These are phyloP conservation scores for Polytrichum commune DNA, from an alignment of 225 moss, liverwort and hornwort species.

Conservation along the genomic window DNA sequence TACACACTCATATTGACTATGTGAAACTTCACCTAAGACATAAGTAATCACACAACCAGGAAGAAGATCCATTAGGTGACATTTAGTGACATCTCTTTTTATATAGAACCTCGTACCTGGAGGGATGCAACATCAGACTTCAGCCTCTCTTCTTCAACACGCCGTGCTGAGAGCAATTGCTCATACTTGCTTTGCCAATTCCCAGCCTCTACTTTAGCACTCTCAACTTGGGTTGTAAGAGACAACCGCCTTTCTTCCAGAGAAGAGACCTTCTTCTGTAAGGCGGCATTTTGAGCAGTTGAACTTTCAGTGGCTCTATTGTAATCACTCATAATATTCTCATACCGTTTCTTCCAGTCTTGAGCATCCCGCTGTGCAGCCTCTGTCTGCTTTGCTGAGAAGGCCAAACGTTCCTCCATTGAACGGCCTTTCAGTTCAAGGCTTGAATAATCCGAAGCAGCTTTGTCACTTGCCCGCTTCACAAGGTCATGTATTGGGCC, in stretches of 20 bases:
- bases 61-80: too few species aligned
- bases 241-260: conserved; percentile 54
- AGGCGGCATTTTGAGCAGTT: conserved; percentile 44
- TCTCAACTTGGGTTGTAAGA: conserved; percentile 49
- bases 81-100: neutral
- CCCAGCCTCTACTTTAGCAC: conserved; percentile 46
- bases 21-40: too few species aligned
- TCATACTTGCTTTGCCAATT: conserved; percentile 75
- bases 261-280: conserved; percentile 63
- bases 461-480: conserved; percentile 70
- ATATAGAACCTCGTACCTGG: conserved; percentile 19
- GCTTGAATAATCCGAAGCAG: conserved; percentile 64
- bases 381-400: conserved; percentile 79
- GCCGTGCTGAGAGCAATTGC: conserved; percentile 31
- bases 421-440: conserved; percentile 74
- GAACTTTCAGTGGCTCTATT: conserved; percentile 60
- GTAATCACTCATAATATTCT: conserved; percentile 54
- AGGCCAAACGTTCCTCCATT: conserved; percentile 65
- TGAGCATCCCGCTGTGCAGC: conserved; percentile 72
- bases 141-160: conserved; percentile 48
- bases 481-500: conserved; percentile 82
- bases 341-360: conserved; percentile 90
- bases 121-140: conserved; percentile 64
- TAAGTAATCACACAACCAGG: too few species aligned
- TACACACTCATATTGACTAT: too few species aligned